These are phyloP conservation scores for Cynara cardunculus DNA, from an alignment of 129 eudicot species.

Conservation along the genomic window DNA sequence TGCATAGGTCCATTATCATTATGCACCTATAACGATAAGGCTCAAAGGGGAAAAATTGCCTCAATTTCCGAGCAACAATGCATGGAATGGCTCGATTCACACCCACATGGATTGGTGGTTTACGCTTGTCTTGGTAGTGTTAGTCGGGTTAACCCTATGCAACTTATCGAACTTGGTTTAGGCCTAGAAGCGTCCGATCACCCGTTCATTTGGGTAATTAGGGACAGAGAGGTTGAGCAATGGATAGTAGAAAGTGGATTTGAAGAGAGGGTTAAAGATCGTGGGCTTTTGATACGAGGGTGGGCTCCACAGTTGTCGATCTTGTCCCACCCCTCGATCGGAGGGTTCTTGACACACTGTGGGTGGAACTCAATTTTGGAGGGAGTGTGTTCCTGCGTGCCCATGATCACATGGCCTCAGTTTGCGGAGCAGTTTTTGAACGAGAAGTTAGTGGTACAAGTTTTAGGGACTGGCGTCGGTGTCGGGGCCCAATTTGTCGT, in stretches of 20 bases:
- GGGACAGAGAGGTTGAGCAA: background rate
- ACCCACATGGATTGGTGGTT: slow-evolving; percentile 26
- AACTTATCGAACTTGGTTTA: slow-evolving; percentile 47
- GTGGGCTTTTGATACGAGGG: slow-evolving; percentile 15
- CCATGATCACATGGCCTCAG: slow-evolving; percentile 31
- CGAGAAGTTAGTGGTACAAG: slow-evolving; percentile 21
- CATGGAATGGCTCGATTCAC: slow-evolving; percentile 39
- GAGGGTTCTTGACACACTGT: slow-evolving; percentile 24
- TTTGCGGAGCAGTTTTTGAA: slow-evolving; percentile 19
- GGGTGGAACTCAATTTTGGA: slow-evolving; percentile 26
- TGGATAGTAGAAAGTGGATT: slow-evolving; percentile 16
- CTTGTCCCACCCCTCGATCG: slow-evolving; percentile 16
- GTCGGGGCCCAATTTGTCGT: slow-evolving; percentile 15
- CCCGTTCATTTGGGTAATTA: slow-evolving; percentile 47
- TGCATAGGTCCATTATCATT: slow-evolving; percentile 35
- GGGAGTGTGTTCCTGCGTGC: slow-evolving; percentile 10
- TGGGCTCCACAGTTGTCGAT: slow-evolving; percentile 27
- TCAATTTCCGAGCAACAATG: slow-evolving; percentile 23
- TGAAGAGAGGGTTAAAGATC: slow-evolving; percentile 22
- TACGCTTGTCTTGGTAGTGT: slow-evolving; percentile 36
- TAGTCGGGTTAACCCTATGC: slow-evolving; percentile 21
- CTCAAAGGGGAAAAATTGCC: slow-evolving; percentile 24
- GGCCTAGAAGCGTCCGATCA: slow-evolving; percentile 46
- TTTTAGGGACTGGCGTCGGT: slow-evolving; percentile 4
- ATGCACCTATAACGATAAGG: background rate